Evolutionary conservation across 306 rosid species (phyloP), one percentile per base, ranked within the genome.

Genomic region (Pyrus bretschneideri): DNA sequence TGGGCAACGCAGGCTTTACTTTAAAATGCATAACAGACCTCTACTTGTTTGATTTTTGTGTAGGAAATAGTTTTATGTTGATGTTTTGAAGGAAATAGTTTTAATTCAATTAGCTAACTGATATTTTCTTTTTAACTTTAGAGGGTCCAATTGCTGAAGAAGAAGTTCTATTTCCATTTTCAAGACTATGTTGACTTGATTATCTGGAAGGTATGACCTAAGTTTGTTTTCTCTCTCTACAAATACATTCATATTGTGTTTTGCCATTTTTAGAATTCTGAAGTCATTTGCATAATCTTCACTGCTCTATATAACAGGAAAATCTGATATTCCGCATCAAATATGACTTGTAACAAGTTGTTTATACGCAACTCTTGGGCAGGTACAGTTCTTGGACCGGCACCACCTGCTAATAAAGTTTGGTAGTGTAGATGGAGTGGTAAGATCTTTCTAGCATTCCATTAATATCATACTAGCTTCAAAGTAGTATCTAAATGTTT

Each of bases 331-430:
- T 67, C 67, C 63, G 44, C 54, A 70, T 81, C 74, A 57, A 73
- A 76, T 78, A 76, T 69, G 85, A 61, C 72, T 69, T 33, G 42
- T 90, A 79, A 85, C 87, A 69, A 76, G 83, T 76, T 76, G 84
- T 76, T 85, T 83, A 75, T 83, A 72, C 81, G n/a, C 83, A 76
- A 88, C 78, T 84, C 76, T 75, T 85, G 86, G 80, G 76, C 90
- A 95, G 99, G 99, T 92, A 86, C 99, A 95, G 83, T 95, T 95
- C 92, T 84, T 95, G 96, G 99, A 95, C 78, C 88, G 92, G 80
- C 96, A 89, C 62, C 97, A 95, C 92, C 83, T 95, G 85, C 92
- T 95, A 62, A 87, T 95, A 90, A 95, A 95, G 90, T 88, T 90
- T 81, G 99, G 97, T 69, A 95, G 97, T 80, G 97, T 92, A 42